phyloP scores from a whole-genome alignment of 192 early-diverging fungal genomes.

The Rhizophagus sp. region DNA sequence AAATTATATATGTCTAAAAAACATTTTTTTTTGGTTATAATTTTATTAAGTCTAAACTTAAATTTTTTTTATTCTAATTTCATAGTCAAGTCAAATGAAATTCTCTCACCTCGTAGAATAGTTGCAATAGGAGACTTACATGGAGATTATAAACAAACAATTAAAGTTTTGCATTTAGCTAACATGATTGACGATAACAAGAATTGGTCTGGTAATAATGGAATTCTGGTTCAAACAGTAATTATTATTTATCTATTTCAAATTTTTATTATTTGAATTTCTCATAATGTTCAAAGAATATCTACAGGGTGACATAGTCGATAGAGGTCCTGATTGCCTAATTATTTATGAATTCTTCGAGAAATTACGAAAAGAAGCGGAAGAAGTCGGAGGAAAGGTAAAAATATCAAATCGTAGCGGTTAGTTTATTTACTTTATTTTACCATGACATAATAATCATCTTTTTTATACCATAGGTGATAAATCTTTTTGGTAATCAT shows the following conservation, averaged over 20 bases:
- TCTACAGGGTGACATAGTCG: slow-evolving; percentile 70
- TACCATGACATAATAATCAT: not conserved
- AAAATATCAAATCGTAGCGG: not conserved
- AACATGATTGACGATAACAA: slow-evolving; percentile 54
- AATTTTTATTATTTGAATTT: not conserved
- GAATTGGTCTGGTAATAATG: slow-evolving; percentile 59
- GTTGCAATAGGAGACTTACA: slow-evolving; percentile 74
- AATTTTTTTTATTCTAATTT: too few relatives aligned
- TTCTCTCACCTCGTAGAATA: slow-evolving; percentile 37
- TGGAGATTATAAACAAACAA: slow-evolving; percentile 57
- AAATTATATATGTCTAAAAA: too few relatives aligned
- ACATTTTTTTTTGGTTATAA: too few relatives aligned
- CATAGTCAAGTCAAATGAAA: not conserved
- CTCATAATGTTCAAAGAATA: not conserved
- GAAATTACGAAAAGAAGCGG: slow-evolving; percentile 58
- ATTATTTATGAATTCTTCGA: slow-evolving; percentile 61
- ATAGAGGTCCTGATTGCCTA: slow-evolving; percentile 74
- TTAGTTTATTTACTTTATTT: not conserved
- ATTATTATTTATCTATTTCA: not conserved
- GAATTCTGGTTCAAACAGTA: slow-evolving; percentile 70
- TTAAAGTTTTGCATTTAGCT: slow-evolving; percentile 58
- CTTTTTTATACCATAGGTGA: not conserved
- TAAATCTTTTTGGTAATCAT: slow-evolving; percentile 29
- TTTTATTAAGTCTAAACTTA: too few relatives aligned
- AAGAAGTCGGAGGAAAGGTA: slow-evolving; percentile 50